A percentile compares a stretch with the other conserved stretches of the same genome.
phyloP scores from a whole-genome alignment of 108 stramenopile species.

The Schizochytrium sp. region DNA sequence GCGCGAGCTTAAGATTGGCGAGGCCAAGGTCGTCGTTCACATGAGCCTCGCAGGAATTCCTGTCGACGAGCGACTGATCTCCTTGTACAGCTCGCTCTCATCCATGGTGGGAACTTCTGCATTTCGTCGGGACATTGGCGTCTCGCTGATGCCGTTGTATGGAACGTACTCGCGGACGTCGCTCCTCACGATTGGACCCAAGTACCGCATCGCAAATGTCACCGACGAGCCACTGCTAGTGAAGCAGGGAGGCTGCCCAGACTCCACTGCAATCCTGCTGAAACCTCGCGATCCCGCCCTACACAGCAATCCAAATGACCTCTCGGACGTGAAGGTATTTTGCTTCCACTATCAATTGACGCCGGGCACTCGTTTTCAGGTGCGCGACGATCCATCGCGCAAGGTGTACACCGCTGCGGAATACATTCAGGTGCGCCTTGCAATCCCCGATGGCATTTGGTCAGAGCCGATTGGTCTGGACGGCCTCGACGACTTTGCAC shows the following conservation, averaged over 20 bases:
- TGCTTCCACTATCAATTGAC: background rate
- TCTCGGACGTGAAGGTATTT: background rate
- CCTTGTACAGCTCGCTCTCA: background rate
- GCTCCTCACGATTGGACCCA: background rate
- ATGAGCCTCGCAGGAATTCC: background rate
- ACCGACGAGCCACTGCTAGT: background rate
- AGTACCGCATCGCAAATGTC: background rate
- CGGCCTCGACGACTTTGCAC: background rate
- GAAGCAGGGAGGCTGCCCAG: background rate
- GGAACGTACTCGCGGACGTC: background rate
- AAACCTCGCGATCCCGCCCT: background rate
- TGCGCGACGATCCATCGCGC: background rate
- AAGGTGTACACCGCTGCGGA: background rate
- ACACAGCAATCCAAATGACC: background rate
- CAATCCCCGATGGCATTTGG: background rate
- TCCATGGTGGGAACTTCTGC: background rate
- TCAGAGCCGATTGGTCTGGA: background rate
- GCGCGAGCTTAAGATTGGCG: background rate
- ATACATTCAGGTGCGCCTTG: background rate
- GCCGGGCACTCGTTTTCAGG: background rate
- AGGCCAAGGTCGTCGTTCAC: background rate
- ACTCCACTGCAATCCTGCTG: background rate
- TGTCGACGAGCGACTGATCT: background rate
- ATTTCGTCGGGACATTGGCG: background rate
- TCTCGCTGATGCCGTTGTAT: background rate